Percentiles rank a stretch among this genome's conserved stretches.
These are phyloP conservation scores for Paracoccidioides lutzii DNA, from an alignment of 2,329 filamentous ascomycete species.

Conservation along the genomic window DNA sequence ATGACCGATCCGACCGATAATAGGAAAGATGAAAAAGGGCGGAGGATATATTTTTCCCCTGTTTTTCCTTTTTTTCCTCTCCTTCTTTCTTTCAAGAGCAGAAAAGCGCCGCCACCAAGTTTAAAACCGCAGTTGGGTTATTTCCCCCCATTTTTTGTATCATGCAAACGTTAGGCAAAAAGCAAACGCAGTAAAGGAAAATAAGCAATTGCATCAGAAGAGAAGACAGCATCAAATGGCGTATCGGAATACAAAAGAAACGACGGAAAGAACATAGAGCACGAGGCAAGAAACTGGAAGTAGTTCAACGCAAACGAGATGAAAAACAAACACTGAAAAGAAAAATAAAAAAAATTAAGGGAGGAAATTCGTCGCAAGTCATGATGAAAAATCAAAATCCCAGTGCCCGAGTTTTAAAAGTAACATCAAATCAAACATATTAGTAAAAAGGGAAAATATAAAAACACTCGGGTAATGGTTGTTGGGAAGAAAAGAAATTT, in stretches of 20 bases:
- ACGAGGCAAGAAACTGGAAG: not conserved
- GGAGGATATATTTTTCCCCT: no score
- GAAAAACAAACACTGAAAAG: constrained; percentile 8
- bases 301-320: constrained; percentile 3
- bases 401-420: not conserved
- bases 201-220: constrained; percentile 9
- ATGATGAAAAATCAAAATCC: constrained; percentile 27
- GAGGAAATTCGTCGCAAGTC: constrained; percentile 31
- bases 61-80: not conserved
- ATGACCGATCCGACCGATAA: no score
- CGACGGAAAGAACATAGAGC: not conserved
- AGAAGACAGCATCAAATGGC: constrained; percentile 27
- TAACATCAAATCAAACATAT: not conserved
- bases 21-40: no score
- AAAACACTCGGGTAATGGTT: no score
- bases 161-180: constrained; percentile 7
- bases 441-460: no score
- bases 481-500: no score
- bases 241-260: constrained; percentile 22
- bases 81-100: not conserved
- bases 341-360: constrained; percentile 11
- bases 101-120: no score
- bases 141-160: constrained; percentile 1
- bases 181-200: constrained; percentile 9
- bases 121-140: not conserved